Percentiles rank a stretch among this genome's conserved stretches.
phyloP scores from a whole-genome alignment of 306 rosid species.

The Trifolium dubium region DNA sequence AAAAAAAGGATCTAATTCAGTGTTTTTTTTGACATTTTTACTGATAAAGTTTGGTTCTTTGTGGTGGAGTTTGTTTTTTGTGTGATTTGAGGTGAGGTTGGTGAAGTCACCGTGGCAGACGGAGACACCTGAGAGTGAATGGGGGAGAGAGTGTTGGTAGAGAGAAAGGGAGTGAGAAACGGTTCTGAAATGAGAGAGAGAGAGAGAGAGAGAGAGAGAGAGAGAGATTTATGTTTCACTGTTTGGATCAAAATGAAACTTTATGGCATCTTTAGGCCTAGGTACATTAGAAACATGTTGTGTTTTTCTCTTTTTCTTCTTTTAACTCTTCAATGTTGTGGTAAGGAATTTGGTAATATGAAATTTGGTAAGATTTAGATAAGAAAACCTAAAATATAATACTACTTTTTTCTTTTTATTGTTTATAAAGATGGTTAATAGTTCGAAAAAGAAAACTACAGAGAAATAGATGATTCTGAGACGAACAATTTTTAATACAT shows the following conservation, averaged over 20 bases:
- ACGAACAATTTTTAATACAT: too few relatives aligned
- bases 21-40: slow-evolving; percentile 26
- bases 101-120: slow-evolving; percentile 19
- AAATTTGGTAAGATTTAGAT: too few relatives aligned
- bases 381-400: too few relatives aligned
- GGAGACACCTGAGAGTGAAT: slow-evolving; percentile 28
- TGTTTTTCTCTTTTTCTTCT: background rate
- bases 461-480: too few relatives aligned
- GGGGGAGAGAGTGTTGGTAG: slow-evolving; percentile 19
- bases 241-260: slow-evolving; percentile 43
- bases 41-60: background rate
- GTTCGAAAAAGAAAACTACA: too few relatives aligned
- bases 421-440: too few relatives aligned
- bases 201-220: background rate
- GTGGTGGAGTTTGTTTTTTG: background rate
- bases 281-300: slow-evolving; percentile 3
- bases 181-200: slow-evolving; percentile 5
- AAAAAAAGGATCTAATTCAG: slow-evolving; percentile 32
- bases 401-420: too few relatives aligned
- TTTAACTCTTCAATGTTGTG: too few relatives aligned
- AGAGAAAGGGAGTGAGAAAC: slow-evolving; percentile 6
- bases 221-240: slow-evolving; percentile 14
- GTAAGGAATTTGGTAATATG: too few relatives aligned
- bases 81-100: slow-evolving; percentile 23
- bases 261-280: slow-evolving; percentile 34